Evolutionary conservation across 148 eudicot species (phyloP).

Genomic region (Mesembryanthemum crystallinum): DNA sequence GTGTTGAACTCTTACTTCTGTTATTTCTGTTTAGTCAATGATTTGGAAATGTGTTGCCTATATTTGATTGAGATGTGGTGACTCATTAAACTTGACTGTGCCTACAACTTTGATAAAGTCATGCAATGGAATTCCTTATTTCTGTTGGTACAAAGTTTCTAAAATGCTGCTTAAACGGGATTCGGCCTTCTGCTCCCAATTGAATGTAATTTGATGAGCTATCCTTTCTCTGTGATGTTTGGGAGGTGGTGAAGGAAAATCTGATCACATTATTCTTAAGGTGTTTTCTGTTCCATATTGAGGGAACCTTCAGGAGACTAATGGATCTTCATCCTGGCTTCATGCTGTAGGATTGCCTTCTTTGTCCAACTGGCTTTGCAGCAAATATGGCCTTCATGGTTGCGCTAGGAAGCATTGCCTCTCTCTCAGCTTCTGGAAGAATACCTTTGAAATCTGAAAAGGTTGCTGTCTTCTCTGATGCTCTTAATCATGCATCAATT

Average conservation of each 20-base stretch:
- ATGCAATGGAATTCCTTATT: not conserved
- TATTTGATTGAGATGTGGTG: too few species aligned
- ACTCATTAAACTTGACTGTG: not conserved
- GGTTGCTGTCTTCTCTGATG: slow-evolving; percentile 92
- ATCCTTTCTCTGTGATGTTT: not conserved
- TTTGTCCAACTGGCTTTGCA: slow-evolving; percentile 98
- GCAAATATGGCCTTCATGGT: slow-evolving; percentile 98
- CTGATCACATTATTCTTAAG: not conserved
- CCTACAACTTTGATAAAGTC: not conserved
- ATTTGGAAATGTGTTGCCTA: not conserved
- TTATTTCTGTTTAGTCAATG: not conserved
- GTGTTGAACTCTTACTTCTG: slow-evolving; percentile 34
- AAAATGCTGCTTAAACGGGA: not conserved
- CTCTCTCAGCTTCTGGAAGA: slow-evolving; percentile 48
- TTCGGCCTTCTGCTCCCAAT: too few species aligned
- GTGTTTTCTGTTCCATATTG: not conserved
- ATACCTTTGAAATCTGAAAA: slow-evolving; percentile 52
- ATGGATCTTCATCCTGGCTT: slow-evolving; percentile 25
- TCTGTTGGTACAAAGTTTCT: not conserved
- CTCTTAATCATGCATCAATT: slow-evolving; percentile 94
- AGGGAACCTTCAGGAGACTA: slow-evolving; percentile 19
- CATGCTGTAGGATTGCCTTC: slow-evolving; percentile 90
- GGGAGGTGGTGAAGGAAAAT: not conserved
- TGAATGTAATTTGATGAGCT: not conserved
- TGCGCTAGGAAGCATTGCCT: slow-evolving; percentile 74